Conservation (phyloP, 306 rosid species). For the Clitoria ternatea region DNA sequence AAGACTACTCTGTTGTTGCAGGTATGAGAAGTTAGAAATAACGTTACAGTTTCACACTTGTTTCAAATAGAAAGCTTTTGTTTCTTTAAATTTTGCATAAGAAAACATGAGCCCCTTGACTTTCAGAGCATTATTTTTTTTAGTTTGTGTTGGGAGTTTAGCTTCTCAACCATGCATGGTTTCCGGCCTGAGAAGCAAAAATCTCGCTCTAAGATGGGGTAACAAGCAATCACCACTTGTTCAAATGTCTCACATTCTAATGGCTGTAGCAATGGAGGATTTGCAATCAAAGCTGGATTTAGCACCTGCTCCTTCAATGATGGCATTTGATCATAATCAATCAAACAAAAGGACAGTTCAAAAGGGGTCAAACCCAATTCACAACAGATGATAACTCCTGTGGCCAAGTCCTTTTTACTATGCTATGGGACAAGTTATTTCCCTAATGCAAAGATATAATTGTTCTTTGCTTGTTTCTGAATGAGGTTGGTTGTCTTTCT, state of each 20-base stretch:
- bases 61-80: slow-evolving; percentile 7
- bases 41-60: slow-evolving; percentile 2
- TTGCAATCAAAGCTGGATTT: slow-evolving; percentile 40
- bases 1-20: slow-evolving; percentile 3
- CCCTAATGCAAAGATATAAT: slow-evolving; percentile 15
- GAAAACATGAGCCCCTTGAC: slow-evolving; percentile 47
- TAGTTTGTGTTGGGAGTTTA: slow-evolving; percentile 51
- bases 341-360: slow-evolving; percentile 67
- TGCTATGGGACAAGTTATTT: slow-evolving; percentile 24
- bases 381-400: slow-evolving; percentile 51
- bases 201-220: slow-evolving; percentile 64
- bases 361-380: slow-evolving; percentile 89
- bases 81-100: slow-evolving; percentile 19
- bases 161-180: slow-evolving; percentile 54
- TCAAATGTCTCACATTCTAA: slow-evolving; percentile 37
- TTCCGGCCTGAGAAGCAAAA: slow-evolving; percentile 59
- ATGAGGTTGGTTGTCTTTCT: slow-evolving; percentile 34
- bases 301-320: slow-evolving; percentile 66
- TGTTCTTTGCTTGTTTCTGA: slow-evolving; percentile 25
- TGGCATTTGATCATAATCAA: slow-evolving; percentile 57
- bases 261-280: slow-evolving; percentile 50
- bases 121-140: slow-evolving; percentile 38
- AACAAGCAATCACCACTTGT: slow-evolving; percentile 31
- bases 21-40: slow-evolving; percentile 39
- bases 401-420: not conserved